Conservation (phyloP, 2,329 filamentous ascomycete species). For the Magnaporthiopsis rhizophila region DNA sequence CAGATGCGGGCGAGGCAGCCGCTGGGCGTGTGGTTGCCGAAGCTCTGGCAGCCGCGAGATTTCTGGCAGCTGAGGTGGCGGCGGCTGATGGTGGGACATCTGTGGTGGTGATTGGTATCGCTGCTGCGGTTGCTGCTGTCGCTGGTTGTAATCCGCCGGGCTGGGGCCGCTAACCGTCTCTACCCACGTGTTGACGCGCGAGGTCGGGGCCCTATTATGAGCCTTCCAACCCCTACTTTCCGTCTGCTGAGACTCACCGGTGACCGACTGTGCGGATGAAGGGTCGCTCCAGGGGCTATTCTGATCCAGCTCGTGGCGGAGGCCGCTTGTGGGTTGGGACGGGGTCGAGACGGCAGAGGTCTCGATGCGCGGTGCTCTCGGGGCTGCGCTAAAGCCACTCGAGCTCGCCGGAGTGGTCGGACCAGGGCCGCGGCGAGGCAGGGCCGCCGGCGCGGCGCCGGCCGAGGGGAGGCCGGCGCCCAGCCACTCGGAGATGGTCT, state of each 20-base stretch:
- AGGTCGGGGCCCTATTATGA: constrained; percentile 30
- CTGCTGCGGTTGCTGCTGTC: not conserved
- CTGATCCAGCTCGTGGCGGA: constrained; percentile 31
- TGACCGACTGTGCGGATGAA: constrained; percentile 35
- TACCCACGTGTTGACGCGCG: constrained; percentile 42
- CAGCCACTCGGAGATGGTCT: constrained; percentile 49
- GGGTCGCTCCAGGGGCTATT: constrained; percentile 37
- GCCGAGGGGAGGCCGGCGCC: constrained; percentile 23
- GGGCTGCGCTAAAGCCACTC: constrained; percentile 21
- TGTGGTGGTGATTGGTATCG: not conserved
- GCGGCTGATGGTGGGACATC: too few species aligned
- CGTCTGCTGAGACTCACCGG: constrained; percentile 35
- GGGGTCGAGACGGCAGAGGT: constrained; percentile 22
- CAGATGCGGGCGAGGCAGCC: too few species aligned
- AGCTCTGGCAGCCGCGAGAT: not conserved
- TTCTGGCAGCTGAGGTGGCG: not conserved
- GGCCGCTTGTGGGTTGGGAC: constrained; percentile 20
- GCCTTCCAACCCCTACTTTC: constrained; percentile 38
- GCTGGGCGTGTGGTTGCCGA: too few species aligned
- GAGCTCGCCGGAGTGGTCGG: constrained; percentile 23
- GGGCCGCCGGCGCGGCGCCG: constrained; percentile 21
- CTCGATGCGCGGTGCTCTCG: constrained; percentile 21
- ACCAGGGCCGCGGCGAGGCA: constrained; percentile 20
- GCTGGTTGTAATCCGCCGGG: not conserved
- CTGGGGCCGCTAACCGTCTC: constrained; percentile 26